These are phyloP conservation scores for Apiotrichum montevideense DNA, from an alignment of 1,284 basidiomycete species.

Conservation along the genomic window DNA sequence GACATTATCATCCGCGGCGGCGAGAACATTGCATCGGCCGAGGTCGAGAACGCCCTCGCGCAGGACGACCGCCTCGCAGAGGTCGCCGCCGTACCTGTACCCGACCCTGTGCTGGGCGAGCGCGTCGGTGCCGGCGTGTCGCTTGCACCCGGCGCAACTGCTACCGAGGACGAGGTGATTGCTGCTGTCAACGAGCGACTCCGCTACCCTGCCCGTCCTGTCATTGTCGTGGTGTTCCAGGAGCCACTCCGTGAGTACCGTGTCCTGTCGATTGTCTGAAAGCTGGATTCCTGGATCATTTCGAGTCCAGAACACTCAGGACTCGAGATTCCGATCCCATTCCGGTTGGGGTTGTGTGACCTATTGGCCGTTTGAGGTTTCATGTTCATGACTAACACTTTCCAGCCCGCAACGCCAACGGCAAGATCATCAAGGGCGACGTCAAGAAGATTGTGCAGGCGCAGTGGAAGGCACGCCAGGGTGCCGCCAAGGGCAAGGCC, in stretches of 20 bases:
- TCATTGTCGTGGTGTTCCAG: constrained; percentile 8
- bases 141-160: constrained; percentile 15
- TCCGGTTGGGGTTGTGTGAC: too few species aligned
- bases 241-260: constrained; percentile 12
- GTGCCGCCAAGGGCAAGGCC: neutral
- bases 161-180: constrained; percentile 6
- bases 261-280: too few species aligned
- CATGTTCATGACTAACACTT: neutral
- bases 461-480: neutral
- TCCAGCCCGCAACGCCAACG: constrained; percentile 17
- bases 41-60: constrained; percentile 40
- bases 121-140: constrained; percentile 34
- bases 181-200: constrained; percentile 9
- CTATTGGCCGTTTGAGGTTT: too few species aligned
- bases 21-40: constrained; percentile 36
- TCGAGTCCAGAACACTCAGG: too few species aligned
- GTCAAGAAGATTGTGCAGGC: constrained; percentile 12
- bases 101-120: constrained; percentile 35
- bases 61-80: constrained; percentile 31
- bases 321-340: too few species aligned
- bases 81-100: constrained; percentile 35
- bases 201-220: constrained; percentile 12
- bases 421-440: constrained; percentile 15
- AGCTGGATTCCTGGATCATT: too few species aligned
- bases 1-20: constrained; percentile 45